These are phyloP conservation scores for Madurella mycetomatis DNA, from an alignment of 2,329 filamentous ascomycete species.

Conservation along the genomic window DNA sequence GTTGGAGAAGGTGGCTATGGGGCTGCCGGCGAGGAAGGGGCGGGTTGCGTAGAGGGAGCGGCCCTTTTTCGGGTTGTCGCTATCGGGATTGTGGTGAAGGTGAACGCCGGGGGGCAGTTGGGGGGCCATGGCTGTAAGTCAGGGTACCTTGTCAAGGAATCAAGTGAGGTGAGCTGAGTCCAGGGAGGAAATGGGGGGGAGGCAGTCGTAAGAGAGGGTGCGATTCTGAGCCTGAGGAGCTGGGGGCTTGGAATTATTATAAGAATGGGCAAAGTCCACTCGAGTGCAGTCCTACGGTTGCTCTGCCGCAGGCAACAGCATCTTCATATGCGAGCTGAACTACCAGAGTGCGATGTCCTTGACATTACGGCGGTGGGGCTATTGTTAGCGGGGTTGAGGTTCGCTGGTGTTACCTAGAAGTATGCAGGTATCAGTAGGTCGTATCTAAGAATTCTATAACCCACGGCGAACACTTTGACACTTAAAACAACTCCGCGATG, in stretches of 20 bases:
- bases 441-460: no score
- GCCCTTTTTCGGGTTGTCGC: conserved; percentile 26
- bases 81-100: conserved; percentile 7
- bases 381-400: no score
- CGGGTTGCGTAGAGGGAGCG: conserved; percentile 44
- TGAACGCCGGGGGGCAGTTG: conserved; percentile 10
- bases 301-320: no score
- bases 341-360: no score
- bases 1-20: conserved; percentile 42
- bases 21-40: conserved; percentile 41
- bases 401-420: no score
- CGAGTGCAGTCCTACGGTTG: no score
- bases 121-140: conserved; percentile 12
- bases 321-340: no score
- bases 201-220: background rate
- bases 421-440: no score
- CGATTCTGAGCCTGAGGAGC: background rate
- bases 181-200: background rate
- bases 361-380: no score
- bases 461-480: no score
- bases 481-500: no score
- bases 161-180: background rate
- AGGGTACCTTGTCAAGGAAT: no score
- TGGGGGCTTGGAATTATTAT: background rate
- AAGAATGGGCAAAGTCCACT: background rate